Conservation (phyloP, 148 eudicot species). For the Vaccinium vitisidaea region DNA sequence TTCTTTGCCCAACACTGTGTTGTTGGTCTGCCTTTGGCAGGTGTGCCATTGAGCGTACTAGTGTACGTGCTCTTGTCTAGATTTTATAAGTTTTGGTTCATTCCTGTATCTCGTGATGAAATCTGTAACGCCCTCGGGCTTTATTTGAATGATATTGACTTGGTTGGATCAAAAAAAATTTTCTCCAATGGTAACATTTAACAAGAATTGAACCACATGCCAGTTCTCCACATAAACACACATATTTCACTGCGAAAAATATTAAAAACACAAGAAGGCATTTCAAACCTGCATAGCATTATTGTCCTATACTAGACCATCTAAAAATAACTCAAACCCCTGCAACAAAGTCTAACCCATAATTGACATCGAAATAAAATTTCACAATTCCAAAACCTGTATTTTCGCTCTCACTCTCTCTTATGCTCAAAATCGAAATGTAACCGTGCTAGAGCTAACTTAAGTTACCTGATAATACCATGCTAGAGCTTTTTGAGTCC, state of each 20-base stretch:
- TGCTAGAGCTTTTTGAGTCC: conserved; percentile 40
- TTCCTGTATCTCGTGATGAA: too few species aligned
- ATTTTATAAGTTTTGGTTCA: too few species aligned
- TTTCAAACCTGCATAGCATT: not conserved
- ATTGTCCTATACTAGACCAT: not conserved
- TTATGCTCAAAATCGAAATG: not conserved
- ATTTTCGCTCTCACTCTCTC: not conserved
- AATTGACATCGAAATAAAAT: not conserved
- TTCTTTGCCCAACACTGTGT: too few species aligned
- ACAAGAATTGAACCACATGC: not conserved
- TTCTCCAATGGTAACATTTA: not conserved
- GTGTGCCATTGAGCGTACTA: too few species aligned
- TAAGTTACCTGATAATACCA: conserved; percentile 38
- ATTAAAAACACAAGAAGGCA: not conserved
- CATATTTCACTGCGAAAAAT: not conserved
- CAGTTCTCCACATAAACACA: too few species aligned
- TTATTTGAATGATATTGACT: too few species aligned
- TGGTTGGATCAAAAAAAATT: too few species aligned
- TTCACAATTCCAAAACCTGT: not conserved
- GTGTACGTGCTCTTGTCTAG: too few species aligned
- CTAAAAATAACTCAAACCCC: not conserved
- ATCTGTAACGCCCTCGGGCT: too few species aligned
- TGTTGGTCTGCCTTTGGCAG: too few species aligned
- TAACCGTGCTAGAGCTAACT: not conserved
- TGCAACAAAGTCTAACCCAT: not conserved